Evolutionary conservation across 768 basidiomycete species (phyloP), one percentile per base, ranked within the genome.

Genomic region (Trametes villosa): DNA sequence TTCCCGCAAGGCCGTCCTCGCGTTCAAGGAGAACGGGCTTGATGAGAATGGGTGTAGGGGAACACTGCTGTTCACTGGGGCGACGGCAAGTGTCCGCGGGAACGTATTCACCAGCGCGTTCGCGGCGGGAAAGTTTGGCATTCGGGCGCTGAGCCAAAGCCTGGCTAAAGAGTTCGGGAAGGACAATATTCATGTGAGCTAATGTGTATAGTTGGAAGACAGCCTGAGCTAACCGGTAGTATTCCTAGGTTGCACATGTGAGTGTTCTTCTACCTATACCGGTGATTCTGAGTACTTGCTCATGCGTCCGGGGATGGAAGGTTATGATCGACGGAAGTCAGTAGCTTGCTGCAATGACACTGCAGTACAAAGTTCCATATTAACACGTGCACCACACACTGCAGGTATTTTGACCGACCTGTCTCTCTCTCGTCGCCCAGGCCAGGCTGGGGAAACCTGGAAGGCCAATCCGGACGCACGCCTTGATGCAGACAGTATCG

Each of bases 401-500:
- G 55, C 58, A 54, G 60, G 76, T 12, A 80, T 83, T 48, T 44
- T 78, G n/a, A 80, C 78, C 1, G 77, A 78, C 45, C 70, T 66
- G 20, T 75, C 62, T 60, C 78, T 58, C 42, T 70, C 63, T 30
- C 57, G 41, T 5, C 68, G 64, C 20, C 24, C 59, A 8, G 62
- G 48, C 11, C 50, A 47, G 24, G 62, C 53, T 8, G 60, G 59
- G 38, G 69, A 73, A 33, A 71, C 75, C 27, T 83, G 77, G 77
- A 77, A 75, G 44, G 69, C 72, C 9, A 80, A 87, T 53, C 69
- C 72, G 3, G 80, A 84, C 54, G 71, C 69, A 9, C 74, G 80
- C 46, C 76, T 94, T 27, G 75, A 77, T 46, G 87, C 92, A 0
- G 82, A 86, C 30, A 85, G 85, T 65, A 89, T 93, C 59, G 91